Evolutionary conservation across 179 eudicot species (phyloP), one percentile per base, ranked within the genome.

Genomic region (Heliamphora pulchella): DNA sequence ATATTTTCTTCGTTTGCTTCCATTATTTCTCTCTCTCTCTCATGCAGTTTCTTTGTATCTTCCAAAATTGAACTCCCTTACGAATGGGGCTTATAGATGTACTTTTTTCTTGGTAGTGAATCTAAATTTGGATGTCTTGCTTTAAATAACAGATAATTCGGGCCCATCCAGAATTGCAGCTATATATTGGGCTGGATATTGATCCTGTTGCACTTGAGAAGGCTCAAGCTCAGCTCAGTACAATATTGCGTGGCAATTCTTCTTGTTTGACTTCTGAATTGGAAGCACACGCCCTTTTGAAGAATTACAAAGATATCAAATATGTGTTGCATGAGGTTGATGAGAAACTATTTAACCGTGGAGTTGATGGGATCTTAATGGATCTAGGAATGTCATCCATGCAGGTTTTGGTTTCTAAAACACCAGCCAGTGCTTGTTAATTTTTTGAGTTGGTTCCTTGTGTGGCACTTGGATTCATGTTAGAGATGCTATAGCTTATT

Each of bases 311-410:
- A 74, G 86, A 88, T 66, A 83, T 91, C 76, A 89, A 85, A 82
- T 82, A 81, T 83, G 95, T 80, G 74, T 82, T 96, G 66, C 77
- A 72, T 78, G 93, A 86, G 78, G 89, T 86, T 83, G 98, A 92
- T 63, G 89, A 87, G 80, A 80, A 86, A 18, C 84, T 89, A 44
- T 72, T 84, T 74, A 69, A 63, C 58, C 67, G 84, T 59, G 97
- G 96, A 50, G 87, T 93, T 77, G 86, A 93, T 84, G 99, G 98
- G 71, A 93, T 95, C 80, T 75, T 96, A 78, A 91, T 96, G 99
- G 99, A 96, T 83, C 87, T 96, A 78, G 98, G 99, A 74, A 93
- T 96, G 96, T 96, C 99, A 17, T 96, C 99, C 68, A 96, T 96
- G 99, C 99, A 96, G 98, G 98, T 93, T 69, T 85, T 82, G 57